Evolutionary conservation across 441 rosid genomes (phyloP), one percentile per base, ranked within the genome.

Genomic region (Arabidopsis lyrata): DNA sequence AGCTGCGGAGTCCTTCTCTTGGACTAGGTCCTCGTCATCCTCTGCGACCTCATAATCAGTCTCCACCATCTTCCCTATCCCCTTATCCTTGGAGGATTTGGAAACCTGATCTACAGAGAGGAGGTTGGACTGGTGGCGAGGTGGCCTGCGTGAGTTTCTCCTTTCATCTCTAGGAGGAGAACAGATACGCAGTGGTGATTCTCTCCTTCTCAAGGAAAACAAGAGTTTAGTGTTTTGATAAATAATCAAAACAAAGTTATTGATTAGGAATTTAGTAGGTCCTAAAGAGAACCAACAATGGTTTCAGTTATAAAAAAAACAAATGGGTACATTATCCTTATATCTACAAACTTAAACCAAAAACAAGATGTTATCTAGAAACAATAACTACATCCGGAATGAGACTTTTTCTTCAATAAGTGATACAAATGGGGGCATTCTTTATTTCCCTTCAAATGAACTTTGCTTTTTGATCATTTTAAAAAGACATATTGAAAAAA

Each of bases 401-500:
- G 34, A 27, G 34, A 68, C 50, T 68, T 61, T 52, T 53, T 38
- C 53, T 45, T 27, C 16, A 13, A 15, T 8, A 22, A 4, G 2
- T 15, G 18, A 48, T 18, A 20, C n/a, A 66, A 75, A 41, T 29
- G 31, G 31, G 14, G 5, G 41, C 11, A 31, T 52, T 35, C 24
- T 62, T 76, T 34, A 29, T 62, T 44, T n/a, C 50, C 68, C 58
- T 32, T 44, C 62, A 27, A 69, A 54, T 53, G 18, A 63, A 38
- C 24, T 76, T 76, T 57, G 66, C 66, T 70, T 68, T 45, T 69
- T 52, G 22, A 41, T 54, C 45, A 56, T 7, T 45, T 2, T 35
- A 6, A 69, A 75, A 44, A 27, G 20, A 34, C 47, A 69, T n/a
- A n/a, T 50, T 41, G 42, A 35, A 76, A 29, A 47, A 63, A 69